Evolutionary conservation across 2,329 filamentous ascomycete species (phyloP), one percentile per base, ranked within the genome.

Genomic region (Podosphaera xanthii): DNA sequence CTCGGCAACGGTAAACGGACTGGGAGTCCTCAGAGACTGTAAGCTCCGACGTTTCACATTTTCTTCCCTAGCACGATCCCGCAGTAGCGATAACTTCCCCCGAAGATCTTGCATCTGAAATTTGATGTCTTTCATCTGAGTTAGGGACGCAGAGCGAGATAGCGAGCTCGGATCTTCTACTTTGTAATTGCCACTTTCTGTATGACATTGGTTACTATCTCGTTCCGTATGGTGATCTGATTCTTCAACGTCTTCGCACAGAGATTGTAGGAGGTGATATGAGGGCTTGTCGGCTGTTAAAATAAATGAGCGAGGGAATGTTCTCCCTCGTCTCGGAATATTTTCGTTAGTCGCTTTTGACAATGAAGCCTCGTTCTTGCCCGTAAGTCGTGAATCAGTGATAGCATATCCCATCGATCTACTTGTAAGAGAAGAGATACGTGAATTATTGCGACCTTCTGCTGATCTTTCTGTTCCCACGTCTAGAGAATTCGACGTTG

Each of bases 81-180:
- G 80, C 44, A 87, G 69, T n/a, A 74, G 78, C 4, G 82, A 83
- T 44, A 86, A 81, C 61, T 81, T 80, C 61, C 80, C 81, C 65
- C 82, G 82, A 44, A 86, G 71, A 61, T 81, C 81, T 58, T 80
- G 77, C 78, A 86, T 82, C 68, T 86, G 82, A 63, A 81, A 77
- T 40, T 78, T 77, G 50, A 86, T 71, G 66, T 81, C 79, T 33
- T 76, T 76, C 54, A 79, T 76, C 65, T 77, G 75, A 61, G 67
- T 63, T 4, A 65, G 62, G 48, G 69, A 70, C 53, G 64, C 57
- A 6, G 68, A 68, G 53, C 68, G 64, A 44, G 63, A 65, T 35
- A 69, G 62, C 35, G 55, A 60, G 59, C 62, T 64, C 44, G 60
- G 58, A 34, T 64, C 64, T 10, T 61, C 62, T 54, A 58, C 59